Percentiles rank a stretch among this genome's conserved stretches.
Evolutionary conservation across 306 rosid genomes (phyloP).

Genomic region (Erythrophleum fordii): DNA sequence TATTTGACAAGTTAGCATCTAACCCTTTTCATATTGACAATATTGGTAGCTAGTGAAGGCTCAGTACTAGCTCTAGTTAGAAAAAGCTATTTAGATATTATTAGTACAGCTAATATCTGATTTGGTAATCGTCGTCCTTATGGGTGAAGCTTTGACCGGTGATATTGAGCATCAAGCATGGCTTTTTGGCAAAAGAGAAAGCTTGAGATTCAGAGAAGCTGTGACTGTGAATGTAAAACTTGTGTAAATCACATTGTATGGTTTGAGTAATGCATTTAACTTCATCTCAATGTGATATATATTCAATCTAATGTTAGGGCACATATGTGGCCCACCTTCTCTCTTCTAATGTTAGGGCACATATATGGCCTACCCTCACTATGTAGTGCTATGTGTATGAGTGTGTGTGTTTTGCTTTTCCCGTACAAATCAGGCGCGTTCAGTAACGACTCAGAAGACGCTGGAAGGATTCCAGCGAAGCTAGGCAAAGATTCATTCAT

Average conservation of each 20-base stretch:
- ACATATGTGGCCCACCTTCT: too few relatives aligned
- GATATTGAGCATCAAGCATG: background rate
- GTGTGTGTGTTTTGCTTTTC: background rate
- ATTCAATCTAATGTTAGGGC: too few relatives aligned
- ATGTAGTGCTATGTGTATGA: background rate
- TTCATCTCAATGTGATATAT: too few relatives aligned
- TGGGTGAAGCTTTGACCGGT: background rate
- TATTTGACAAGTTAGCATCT: too few relatives aligned
- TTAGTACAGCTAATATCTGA: too few relatives aligned
- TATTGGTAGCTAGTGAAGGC: too few relatives aligned
- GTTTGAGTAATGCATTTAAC: background rate
- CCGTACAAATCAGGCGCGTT: background rate
- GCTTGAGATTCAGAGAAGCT: background rate
- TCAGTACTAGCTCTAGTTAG: too few relatives aligned
- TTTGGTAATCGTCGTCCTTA: too few relatives aligned
- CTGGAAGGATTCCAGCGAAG: background rate
- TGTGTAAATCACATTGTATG: background rate
- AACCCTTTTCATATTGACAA: too few relatives aligned
- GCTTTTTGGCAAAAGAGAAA: background rate
- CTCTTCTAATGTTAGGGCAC: too few relatives aligned
- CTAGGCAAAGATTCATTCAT: background rate
- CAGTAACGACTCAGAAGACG: background rate
- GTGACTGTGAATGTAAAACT: background rate
- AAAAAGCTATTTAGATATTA: too few relatives aligned
- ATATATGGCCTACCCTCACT: too few relatives aligned